A percentile compares a stretch with the other conserved stretches of the same genome.
These are phyloP conservation scores for Tubosaeta brunneosetosa DNA, from an alignment of 768 basidiomycete species.

Conservation along the genomic window DNA sequence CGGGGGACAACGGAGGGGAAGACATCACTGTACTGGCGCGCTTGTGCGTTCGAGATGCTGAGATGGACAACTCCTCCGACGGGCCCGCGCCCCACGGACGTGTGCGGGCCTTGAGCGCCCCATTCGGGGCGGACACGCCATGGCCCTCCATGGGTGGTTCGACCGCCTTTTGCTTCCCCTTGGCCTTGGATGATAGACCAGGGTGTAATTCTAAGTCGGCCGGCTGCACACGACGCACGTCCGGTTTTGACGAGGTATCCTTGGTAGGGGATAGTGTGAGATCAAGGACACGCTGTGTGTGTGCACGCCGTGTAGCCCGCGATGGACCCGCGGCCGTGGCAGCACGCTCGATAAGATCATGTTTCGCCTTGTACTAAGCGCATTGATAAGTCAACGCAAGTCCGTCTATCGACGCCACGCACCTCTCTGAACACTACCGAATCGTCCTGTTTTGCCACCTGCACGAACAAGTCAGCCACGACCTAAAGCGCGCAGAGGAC, in stretches of 20 bases:
- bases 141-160: constrained; percentile 12
- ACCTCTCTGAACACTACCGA: constrained; percentile 74
- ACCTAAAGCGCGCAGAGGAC: constrained; percentile 25
- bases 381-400: constrained; percentile 4
- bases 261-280: constrained; percentile 29
- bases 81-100: constrained; percentile 4
- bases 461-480: neutral
- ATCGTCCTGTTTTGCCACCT: constrained; percentile 72
- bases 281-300: constrained; percentile 48
- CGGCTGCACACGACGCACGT: constrained; percentile 8
- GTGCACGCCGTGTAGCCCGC: constrained; percentile 58
- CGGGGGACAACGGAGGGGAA: constrained; percentile 19
- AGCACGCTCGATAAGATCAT: constrained; percentile 55
- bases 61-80: constrained; percentile 5
- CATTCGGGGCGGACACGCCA: constrained; percentile 13
- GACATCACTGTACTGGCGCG: constrained; percentile 20
- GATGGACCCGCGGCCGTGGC: constrained; percentile 41
- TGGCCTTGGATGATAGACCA: constrained; percentile 25
- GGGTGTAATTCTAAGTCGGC: neutral
- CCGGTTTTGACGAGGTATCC: constrained; percentile 9
- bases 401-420: constrained; percentile 19
- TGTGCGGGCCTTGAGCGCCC: constrained; percentile 6
- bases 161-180: constrained; percentile 30
- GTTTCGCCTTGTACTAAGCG: constrained; percentile 54
- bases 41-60: constrained; percentile 19